Conservation (phyloP, 1,284 basidiomycete species). For the Puccinia novopanici region DNA sequence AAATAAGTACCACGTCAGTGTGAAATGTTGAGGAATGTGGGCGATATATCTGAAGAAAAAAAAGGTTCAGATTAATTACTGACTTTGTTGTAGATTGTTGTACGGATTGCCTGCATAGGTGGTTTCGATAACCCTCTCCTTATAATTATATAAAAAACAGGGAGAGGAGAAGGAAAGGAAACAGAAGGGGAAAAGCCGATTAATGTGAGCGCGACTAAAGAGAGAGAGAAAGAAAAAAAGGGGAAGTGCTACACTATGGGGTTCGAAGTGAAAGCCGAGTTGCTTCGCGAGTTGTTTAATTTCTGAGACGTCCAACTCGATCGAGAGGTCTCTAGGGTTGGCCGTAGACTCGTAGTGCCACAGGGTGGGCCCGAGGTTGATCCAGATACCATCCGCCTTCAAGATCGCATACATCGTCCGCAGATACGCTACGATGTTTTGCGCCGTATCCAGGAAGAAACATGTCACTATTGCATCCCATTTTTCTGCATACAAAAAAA, state of each 20-base stretch:
- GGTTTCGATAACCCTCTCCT: conserved; percentile 41
- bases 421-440: conserved; percentile 87
- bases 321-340: conserved; percentile 28
- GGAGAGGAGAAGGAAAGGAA: neutral
- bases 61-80: neutral
- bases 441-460: conserved; percentile 96
- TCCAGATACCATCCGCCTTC: conserved; percentile 68
- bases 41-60: neutral
- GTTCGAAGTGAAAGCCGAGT: conserved; percentile 37
- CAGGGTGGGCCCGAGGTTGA: conserved; percentile 73
- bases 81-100: conserved; percentile 40
- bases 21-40: neutral
- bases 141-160: neutral
- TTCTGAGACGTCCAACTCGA: conserved; percentile 41
- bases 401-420: conserved; percentile 77
- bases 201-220: neutral
- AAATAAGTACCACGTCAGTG: neutral
- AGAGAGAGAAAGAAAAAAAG: neutral
- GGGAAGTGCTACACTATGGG: neutral
- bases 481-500: conserved; percentile 64
- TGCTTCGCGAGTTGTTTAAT: conserved; percentile 28
- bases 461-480: conserved; percentile 92
- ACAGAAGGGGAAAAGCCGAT: neutral
- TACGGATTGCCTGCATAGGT: conserved; percentile 41
- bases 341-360: conserved; percentile 80